Conservation (phyloP, 2,329 filamentous ascomycete genomes). For the Decorospora gaudefroyi region DNA sequence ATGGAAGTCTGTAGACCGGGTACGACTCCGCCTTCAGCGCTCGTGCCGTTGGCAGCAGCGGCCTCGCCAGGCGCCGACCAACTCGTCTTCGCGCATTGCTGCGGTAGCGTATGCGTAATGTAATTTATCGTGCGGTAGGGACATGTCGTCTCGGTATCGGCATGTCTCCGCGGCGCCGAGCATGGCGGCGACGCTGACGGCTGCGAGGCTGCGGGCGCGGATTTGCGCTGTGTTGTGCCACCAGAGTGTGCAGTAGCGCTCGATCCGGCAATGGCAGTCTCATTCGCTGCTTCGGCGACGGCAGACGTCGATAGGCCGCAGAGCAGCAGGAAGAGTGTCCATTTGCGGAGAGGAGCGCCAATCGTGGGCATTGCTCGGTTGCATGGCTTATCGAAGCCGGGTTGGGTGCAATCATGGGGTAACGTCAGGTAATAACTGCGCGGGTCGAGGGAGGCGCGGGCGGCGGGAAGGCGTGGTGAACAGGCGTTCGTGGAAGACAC, state of each 20-base stretch:
- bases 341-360: slow-evolving; percentile 47
- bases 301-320: slow-evolving; percentile 38
- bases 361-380: slow-evolving; percentile 47
- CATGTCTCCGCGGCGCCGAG: slow-evolving; percentile 23
- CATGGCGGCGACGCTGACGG: slow-evolving; percentile 9
- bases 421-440: slow-evolving; percentile 14
- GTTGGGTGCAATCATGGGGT: slow-evolving; percentile 27
- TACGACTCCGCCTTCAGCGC: slow-evolving; percentile 15
- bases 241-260: slow-evolving; percentile 35
- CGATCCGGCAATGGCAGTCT: slow-evolving; percentile 27
- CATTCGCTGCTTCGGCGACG: slow-evolving; percentile 41
- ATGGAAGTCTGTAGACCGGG: slow-evolving; percentile 17
- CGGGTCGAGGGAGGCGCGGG: too few relatives aligned
- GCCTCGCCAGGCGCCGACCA: slow-evolving; percentile 50
- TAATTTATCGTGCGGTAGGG: slow-evolving; percentile 73
- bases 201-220: slow-evolving; percentile 16
- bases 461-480: slow-evolving; percentile 19
- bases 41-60: slow-evolving; percentile 16
- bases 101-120: slow-evolving; percentile 76
- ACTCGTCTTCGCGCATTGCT: slow-evolving; percentile 72
- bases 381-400: slow-evolving; percentile 44
- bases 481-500: slow-evolving; percentile 27
- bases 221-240: slow-evolving; percentile 24
- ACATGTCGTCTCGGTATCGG: slow-evolving; percentile 50
- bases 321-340: slow-evolving; percentile 42